Evolutionary conservation across 306 rosid genomes (phyloP), one percentile per base, ranked within the genome.

Genomic region (Rosa rugosa): DNA sequence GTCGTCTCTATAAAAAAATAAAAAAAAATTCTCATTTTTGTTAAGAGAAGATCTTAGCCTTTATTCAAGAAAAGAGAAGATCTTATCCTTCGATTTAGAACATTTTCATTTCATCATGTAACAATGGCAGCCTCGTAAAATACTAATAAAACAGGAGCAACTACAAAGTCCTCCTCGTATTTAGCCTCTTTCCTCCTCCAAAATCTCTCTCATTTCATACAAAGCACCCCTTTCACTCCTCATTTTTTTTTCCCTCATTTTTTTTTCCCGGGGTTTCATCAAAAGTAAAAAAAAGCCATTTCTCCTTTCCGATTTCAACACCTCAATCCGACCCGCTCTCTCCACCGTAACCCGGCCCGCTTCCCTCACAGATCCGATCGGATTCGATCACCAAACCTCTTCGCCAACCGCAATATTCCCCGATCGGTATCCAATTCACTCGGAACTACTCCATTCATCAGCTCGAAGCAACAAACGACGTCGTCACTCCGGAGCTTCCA

Each of bases 351-450:
- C 78, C 81, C 80, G 42, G 36, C 60, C 41, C 49, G 18, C 17
- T 54, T 44, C 1, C 5, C 3, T 10, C 46, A 49, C 31, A 84
- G 90, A 88, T 88, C 93, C 64, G 16, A 76, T 80, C 74, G 9
- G 17, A 64, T 9, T 79, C 75, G 5, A 11, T 13, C 8, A 9
- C 65, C 23, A 59, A 23, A 10, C 36, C 7, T 10, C 46, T 44
- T 31, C 36, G 36, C 36, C 36, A 31, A 31, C 36, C 36, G 36
- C 23, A 50, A 14, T 5, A 72, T 0, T 50, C 50, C 8, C 10
- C 77, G 36, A 31, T 11, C 65, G 47, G 9, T 27, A 27, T 53
- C 34, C 6, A 51, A 31, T n/a, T 51, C 49, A 72, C 65, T 72
- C 50, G 8, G 22, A 71, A 49, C 14, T 49, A 49, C 54, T 44